Evolutionary conservation across 352 stramenopile genomes (phyloP).

Genomic region (Phytophthora pseudosyringae): DNA sequence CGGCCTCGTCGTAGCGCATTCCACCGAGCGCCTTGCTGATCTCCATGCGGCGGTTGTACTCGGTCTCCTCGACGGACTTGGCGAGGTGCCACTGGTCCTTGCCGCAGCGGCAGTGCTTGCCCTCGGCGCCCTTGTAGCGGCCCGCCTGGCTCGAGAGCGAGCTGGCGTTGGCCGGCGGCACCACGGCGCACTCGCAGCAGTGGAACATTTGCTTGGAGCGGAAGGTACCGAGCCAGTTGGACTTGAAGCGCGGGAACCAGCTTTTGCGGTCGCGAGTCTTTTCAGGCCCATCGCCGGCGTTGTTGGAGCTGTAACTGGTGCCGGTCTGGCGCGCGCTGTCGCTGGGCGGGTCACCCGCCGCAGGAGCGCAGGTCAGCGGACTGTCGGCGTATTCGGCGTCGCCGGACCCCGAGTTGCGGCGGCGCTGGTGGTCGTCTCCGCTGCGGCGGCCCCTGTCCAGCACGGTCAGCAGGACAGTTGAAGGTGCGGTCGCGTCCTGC

Average conservation of each 20-base stretch:
- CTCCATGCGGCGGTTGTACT: conserved; percentile 88
- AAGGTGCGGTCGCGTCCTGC: conserved; percentile 10
- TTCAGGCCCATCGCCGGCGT: conserved; percentile 77
- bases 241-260: conserved; percentile 91
- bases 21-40: conserved; percentile 82
- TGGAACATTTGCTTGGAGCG: conserved; percentile 88
- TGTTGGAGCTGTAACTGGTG: conserved; percentile 74
- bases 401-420: background rate
- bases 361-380: background rate
- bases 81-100: conserved; percentile 86
- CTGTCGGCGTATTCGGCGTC: background rate
- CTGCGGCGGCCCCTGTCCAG: background rate
- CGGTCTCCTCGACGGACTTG: conserved; percentile 80
- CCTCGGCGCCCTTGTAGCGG: conserved; percentile 81
- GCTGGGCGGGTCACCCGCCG: conserved; percentile 10
- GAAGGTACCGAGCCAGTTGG: conserved; percentile 87
- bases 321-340: conserved; percentile 68
- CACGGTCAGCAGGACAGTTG: background rate
- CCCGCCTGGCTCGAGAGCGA: conserved; percentile 37
- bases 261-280: conserved; percentile 89
- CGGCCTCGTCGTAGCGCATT: conserved; percentile 84
- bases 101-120: conserved; percentile 82
- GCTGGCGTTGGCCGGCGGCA: conserved; percentile 29
- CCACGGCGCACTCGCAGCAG: conserved; percentile 84
- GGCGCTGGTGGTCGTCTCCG: conserved; percentile 3